A percentile compares a stretch with the other conserved stretches of the same genome.
phyloP scores from a whole-genome alignment of 2,329 filamentous ascomycete genomes.

The Penicillium sp. region DNA sequence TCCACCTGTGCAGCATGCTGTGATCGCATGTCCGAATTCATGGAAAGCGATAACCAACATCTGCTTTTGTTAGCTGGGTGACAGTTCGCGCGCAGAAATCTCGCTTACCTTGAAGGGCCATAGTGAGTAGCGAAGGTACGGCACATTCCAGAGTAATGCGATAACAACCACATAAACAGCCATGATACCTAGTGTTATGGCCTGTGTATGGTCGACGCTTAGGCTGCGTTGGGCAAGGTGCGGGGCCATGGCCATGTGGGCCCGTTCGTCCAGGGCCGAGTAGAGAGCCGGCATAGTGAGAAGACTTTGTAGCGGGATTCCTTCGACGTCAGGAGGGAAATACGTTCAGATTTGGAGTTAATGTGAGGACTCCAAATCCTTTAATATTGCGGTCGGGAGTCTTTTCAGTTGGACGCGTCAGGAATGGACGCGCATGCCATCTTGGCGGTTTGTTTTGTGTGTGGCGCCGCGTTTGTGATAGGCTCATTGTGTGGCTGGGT shows the following conservation, averaged over 20 bases:
- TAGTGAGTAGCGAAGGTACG: constrained; percentile 70
- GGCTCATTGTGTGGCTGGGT: not conserved
- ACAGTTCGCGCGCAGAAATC: not conserved
- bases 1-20: constrained; percentile 70
- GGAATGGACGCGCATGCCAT: constrained; percentile 16
- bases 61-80: constrained; percentile 38
- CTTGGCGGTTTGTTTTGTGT: not conserved
- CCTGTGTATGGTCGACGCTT: constrained; percentile 66
- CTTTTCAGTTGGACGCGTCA: constrained; percentile 5
- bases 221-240: constrained; percentile 55
- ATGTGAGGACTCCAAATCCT: not conserved
- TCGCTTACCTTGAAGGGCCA: constrained; percentile 74
- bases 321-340: not conserved
- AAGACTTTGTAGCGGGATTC: not conserved
- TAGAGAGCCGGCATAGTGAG: constrained; percentile 32
- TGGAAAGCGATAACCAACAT: constrained; percentile 85
- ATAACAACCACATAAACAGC: constrained; percentile 71
- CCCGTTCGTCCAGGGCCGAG: constrained; percentile 19
- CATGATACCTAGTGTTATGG: constrained; percentile 70
- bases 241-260: constrained; percentile 23
- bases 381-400: not conserved
- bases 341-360: not conserved
- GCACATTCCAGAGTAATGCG: constrained; percentile 75
- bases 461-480: not conserved
- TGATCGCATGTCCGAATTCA: constrained; percentile 74